Evolutionary conservation across 352 stramenopile species (phyloP), one percentile per base, ranked within the genome.

Genomic region (Phytophthora multivora): DNA sequence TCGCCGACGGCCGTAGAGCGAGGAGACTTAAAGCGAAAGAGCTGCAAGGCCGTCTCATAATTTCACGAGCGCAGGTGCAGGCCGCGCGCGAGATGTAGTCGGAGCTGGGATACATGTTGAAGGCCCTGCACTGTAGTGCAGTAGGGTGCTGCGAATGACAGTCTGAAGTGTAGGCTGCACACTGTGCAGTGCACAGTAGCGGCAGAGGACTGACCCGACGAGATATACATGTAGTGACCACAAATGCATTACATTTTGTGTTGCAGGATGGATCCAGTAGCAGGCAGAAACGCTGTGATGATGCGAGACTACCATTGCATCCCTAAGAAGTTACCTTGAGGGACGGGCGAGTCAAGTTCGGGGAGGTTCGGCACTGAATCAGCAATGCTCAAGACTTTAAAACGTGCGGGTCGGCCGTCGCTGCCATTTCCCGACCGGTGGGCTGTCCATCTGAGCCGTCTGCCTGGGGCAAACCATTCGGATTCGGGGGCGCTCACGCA

Each of bases 381-480:
- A 33, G 8, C 28, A 33, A 8, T 33, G 38, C 16, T 52, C 18
- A 51, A 30, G 43, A 26, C 40, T 67, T 38, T 4, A 18, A 25
- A 13, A 40, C 16, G 45, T 49, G 41, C 36, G 63, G 67, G 62
- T 64, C 39, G 4, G 31, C 59, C 31, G 65, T 51, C 46, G 18
- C 28, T 33, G 26, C 41, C 19, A 18, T 13, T 18, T 36, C 26
- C 31, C 12, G 49, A 55, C 49, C 28, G 13, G 10, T 10, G n/a
- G 56, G 56, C 56, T 71, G 42, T 71, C 63, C 63, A 62, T 51
- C 50, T 50, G 55, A 66, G 56, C 12, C 56, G 56, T 71, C 63
- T 71, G 48, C 41, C 25, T 25, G 15, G 9, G 25, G 21, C 33
- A 15, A 59, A 43, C 28, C 19, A 58, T 45, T 51, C 25, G 25